A percentile compares a stretch with the other conserved stretches of the same genome.
These are phyloP conservation scores for Cryptococcus floricola DNA, from an alignment of 1,284 basidiomycete species.

Conservation along the genomic window DNA sequence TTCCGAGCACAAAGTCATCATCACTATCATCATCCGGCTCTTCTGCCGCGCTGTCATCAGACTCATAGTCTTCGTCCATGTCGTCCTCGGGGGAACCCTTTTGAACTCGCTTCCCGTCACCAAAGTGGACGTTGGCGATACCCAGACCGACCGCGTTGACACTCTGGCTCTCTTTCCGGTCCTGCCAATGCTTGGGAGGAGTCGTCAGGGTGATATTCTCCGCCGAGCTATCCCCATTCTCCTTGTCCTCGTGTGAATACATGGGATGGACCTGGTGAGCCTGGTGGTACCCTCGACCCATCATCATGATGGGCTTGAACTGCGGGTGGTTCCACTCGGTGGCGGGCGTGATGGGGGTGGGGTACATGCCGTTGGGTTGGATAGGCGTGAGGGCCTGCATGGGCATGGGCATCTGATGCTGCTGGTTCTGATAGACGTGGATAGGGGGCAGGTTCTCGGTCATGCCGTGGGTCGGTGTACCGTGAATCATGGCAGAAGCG, in stretches of 20 bases:
- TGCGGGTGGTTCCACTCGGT: conserved; percentile 9
- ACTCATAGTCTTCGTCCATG: conserved; percentile 9
- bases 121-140: conserved; percentile 40
- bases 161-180: conserved; percentile 9
- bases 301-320: conserved; percentile 8
- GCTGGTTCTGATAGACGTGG: conserved; percentile 17
- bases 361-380: conserved; percentile 15
- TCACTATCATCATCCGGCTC: conserved; percentile 23
- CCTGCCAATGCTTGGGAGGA: conserved; percentile 20
- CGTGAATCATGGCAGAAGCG: conserved; percentile 22
- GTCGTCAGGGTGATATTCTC: conserved; percentile 33
- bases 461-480: conserved; percentile 4
- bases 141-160: conserved; percentile 39
- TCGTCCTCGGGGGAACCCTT: conserved; percentile 13
- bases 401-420: conserved; percentile 1
- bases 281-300: conserved; percentile 8
- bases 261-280: too few relatives aligned
- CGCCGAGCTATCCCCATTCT: conserved; percentile 12
- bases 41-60: conserved; percentile 1
- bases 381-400: conserved; percentile 17
- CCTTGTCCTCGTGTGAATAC: not conserved
- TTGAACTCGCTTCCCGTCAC: conserved; percentile 10
- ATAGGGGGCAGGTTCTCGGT: conserved; percentile 19
- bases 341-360: conserved; percentile 22
- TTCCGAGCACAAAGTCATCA: conserved; percentile 32